Percentiles rank a stretch among this genome's conserved stretches.
Conservation (phyloP, 2,329 filamentous ascomycete genomes). For the Calonectria fujianensis region DNA sequence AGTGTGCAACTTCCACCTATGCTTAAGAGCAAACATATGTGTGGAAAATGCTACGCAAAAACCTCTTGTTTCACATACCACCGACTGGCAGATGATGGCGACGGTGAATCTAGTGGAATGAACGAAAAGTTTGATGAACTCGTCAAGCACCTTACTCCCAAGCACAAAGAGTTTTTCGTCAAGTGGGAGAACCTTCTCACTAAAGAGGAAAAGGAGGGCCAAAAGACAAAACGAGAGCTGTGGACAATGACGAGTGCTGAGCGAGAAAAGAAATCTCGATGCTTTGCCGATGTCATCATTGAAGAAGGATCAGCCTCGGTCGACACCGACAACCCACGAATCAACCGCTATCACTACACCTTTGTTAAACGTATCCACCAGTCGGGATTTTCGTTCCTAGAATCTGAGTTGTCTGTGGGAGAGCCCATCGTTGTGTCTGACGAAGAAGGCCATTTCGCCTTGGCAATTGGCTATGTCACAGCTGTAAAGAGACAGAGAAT, state of each 20-base stretch:
- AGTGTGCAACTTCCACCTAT: constrained; percentile 88
- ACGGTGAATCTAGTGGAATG: constrained; percentile 87
- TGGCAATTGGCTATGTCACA: constrained; percentile 93
- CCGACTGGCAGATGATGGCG: constrained; percentile 89
- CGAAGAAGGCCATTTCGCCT: constrained; percentile 94
- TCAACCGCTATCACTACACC: constrained; percentile 92
- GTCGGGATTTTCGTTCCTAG: constrained; percentile 86
- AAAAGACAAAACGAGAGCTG: constrained; percentile 90
- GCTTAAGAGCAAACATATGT: constrained; percentile 87
- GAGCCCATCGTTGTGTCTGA: constrained; percentile 98
- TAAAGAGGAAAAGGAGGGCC: constrained; percentile 93
- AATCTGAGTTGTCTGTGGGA: constrained; percentile 90
- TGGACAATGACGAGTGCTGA: constrained; percentile 97
- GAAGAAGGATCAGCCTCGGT: constrained; percentile 84
- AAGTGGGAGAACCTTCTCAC: constrained; percentile 97
- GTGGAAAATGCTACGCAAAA: constrained; percentile 92
- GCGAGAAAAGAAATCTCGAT: constrained; percentile 90
- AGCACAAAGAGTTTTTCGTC: constrained; percentile 88
- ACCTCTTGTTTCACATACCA: constrained; percentile 95
- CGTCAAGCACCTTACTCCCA: constrained; percentile 83
- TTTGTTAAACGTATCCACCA: constrained; percentile 82
- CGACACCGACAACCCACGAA: constrained; percentile 83
- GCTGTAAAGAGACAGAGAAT: constrained; percentile 85
- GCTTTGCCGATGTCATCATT: constrained; percentile 91
- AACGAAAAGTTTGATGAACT: constrained; percentile 88